A percentile compares a stretch with the other conserved stretches of the same genome.
Evolutionary conservation across 192 early-diverging fungal genomes (phyloP).

Genomic region (Spinellus fusiger): DNA sequence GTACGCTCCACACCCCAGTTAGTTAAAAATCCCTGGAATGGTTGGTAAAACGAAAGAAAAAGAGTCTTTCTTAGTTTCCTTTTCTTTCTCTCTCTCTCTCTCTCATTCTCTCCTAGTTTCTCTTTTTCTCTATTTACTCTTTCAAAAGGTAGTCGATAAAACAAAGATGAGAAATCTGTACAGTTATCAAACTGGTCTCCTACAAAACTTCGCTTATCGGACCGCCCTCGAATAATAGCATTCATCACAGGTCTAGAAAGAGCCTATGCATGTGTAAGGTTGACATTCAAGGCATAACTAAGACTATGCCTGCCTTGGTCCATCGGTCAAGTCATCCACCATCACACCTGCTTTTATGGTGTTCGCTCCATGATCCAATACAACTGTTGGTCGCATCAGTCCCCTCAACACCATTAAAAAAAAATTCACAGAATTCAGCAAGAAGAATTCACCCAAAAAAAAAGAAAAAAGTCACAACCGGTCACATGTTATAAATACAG

Average conservation of each 20-base stretch:
- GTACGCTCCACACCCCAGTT: conserved; percentile 75
- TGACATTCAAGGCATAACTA: background rate
- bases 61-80: no score
- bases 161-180: conserved; percentile 66
- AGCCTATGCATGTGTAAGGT: background rate
- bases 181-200: conserved; percentile 61
- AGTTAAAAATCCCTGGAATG: conserved; percentile 55
- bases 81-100: no score
- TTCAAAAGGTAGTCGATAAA: conserved; percentile 73
- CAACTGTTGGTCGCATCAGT: conserved; percentile 32
- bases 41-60: background rate
- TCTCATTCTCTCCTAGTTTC: no score
- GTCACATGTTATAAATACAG: background rate
- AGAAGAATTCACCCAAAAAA: no score
- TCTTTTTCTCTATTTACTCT: conserved; percentile 44
- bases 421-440: no score
- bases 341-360: conserved; percentile 58
- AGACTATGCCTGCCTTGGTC: conserved; percentile 16
- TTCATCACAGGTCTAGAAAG: conserved; percentile 52
- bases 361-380: conserved; percentile 70
- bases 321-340: conserved; percentile 14
- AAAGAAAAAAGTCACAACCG: background rate
- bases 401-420: no score
- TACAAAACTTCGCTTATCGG: conserved; percentile 48
- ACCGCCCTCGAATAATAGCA: conserved; percentile 53